Evolutionary conservation across 805 yeast species (phyloP).

Genomic region (Candida ortonii): DNA sequence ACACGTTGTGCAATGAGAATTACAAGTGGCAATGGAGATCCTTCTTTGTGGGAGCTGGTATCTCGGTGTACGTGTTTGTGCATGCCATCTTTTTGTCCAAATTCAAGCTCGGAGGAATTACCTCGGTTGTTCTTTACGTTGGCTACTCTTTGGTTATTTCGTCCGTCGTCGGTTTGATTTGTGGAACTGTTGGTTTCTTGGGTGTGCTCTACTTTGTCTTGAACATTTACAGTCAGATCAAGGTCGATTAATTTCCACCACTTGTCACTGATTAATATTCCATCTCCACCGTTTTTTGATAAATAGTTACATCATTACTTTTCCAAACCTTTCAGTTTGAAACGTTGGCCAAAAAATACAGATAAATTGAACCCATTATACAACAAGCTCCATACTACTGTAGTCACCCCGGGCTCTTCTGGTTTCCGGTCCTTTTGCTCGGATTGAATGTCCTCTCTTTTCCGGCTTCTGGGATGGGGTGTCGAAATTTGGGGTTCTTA

Average conservation of each 20-base stretch:
- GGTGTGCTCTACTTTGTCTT: conserved; percentile 72
- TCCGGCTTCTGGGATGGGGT: too few relatives aligned
- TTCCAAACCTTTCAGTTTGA: too few relatives aligned
- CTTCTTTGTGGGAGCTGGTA: conserved; percentile 81
- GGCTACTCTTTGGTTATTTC: conserved; percentile 81
- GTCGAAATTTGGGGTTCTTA: too few relatives aligned
- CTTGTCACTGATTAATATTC: too few relatives aligned
- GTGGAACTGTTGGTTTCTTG: conserved; percentile 86
- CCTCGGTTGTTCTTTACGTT: conserved; percentile 73
- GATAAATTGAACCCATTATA: too few relatives aligned
- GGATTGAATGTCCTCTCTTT: too few relatives aligned
- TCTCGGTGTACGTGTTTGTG: conserved; percentile 77
- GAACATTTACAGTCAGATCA: conserved; percentile 78
- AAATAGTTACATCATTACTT: too few relatives aligned
- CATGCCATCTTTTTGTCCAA: conserved; percentile 77
- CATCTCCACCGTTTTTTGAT: too few relatives aligned
- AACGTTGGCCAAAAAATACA: too few relatives aligned
- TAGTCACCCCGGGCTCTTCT: too few relatives aligned
- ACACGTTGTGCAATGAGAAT: conserved; percentile 83
- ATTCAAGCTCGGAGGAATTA: conserved; percentile 66
- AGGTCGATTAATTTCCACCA: conserved; percentile 81
- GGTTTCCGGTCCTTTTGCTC: too few relatives aligned
- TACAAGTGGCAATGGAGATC: conserved; percentile 99
- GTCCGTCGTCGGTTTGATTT: conserved; percentile 66
- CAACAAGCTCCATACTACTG: too few relatives aligned